A percentile compares a stretch with the other conserved stretches of the same genome.
Evolutionary conservation across 805 yeast species (phyloP).

Genomic region (Metschnikowia amazonensis): DNA sequence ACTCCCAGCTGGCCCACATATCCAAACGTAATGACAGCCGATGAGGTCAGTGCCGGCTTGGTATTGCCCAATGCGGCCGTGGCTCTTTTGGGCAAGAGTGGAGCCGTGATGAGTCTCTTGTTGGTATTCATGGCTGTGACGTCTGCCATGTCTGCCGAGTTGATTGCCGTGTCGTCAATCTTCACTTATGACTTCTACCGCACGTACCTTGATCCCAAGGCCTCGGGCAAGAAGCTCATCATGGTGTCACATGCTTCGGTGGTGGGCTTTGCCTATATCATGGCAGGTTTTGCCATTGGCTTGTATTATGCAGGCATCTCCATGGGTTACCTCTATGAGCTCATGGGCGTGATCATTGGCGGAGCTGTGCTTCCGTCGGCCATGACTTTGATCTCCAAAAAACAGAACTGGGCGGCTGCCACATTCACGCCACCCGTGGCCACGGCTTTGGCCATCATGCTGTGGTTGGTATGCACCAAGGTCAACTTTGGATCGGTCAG

Average conservation of each 20-base stretch:
- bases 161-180: constrained; percentile 82
- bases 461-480: constrained; percentile 44
- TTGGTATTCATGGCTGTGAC: constrained; percentile 90
- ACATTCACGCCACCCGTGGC: constrained; percentile 75
- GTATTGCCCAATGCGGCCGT: constrained; percentile 77
- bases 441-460: constrained; percentile 64
- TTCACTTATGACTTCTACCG: constrained; percentile 84
- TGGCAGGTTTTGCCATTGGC: constrained; percentile 84
- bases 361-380: constrained; percentile 81
- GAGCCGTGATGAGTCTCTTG: constrained; percentile 77
- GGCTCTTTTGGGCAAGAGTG: constrained; percentile 81
- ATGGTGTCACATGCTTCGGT: constrained; percentile 65
- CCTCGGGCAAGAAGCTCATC: constrained; percentile 70
- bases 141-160: constrained; percentile 87
- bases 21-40: constrained; percentile 61
- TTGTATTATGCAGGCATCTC: constrained; percentile 75
- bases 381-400: constrained; percentile 58
- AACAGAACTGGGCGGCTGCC: constrained; percentile 68
- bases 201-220: constrained; percentile 73
- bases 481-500: constrained; percentile 29
- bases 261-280: constrained; percentile 49
- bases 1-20: constrained; percentile 76
- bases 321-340: constrained; percentile 81
- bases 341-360: constrained; percentile 87
- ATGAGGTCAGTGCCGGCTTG: constrained; percentile 77